Conservation (phyloP, 208 protist species). For the Jaenimonas drosophilae region DNA sequence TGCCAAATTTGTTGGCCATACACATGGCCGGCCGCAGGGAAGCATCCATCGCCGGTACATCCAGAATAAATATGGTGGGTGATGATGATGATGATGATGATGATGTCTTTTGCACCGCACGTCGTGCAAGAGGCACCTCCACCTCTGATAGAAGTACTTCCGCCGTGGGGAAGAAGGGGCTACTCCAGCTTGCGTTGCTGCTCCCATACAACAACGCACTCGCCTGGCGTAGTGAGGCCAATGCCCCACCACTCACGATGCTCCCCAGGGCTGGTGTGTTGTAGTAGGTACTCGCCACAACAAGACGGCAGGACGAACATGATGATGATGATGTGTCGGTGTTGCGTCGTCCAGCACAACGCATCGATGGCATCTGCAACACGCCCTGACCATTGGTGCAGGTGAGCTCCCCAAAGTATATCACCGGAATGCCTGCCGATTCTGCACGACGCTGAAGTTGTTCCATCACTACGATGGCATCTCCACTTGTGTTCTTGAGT, state of each 20-base stretch:
- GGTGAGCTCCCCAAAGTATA: slow-evolving; percentile 58
- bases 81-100: no score
- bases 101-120: no score
- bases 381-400: slow-evolving; percentile 70
- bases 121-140: slow-evolving; percentile 3
- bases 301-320: slow-evolving; percentile 11
- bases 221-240: slow-evolving; percentile 24
- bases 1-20: slow-evolving; percentile 12
- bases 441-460: slow-evolving; percentile 21
- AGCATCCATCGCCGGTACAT: no score
- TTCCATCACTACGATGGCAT: slow-evolving; percentile 10
- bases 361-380: slow-evolving; percentile 19
- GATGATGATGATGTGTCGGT: neutral
- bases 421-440: slow-evolving; percentile 25
- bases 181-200: slow-evolving; percentile 29
- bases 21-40: slow-evolving; percentile 45
- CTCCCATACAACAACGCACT: slow-evolving; percentile 44
- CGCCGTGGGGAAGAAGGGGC: slow-evolving; percentile 42
- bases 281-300: slow-evolving; percentile 35
- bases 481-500: neutral
- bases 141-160: slow-evolving; percentile 10
- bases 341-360: slow-evolving; percentile 1
- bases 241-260: slow-evolving; percentile 20
- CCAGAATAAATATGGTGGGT: no score
- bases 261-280: slow-evolving; percentile 47